phyloP scores from a whole-genome alignment of 108 stramenopile genomes.

The Cyclotella choctawhatcheeana region DNA sequence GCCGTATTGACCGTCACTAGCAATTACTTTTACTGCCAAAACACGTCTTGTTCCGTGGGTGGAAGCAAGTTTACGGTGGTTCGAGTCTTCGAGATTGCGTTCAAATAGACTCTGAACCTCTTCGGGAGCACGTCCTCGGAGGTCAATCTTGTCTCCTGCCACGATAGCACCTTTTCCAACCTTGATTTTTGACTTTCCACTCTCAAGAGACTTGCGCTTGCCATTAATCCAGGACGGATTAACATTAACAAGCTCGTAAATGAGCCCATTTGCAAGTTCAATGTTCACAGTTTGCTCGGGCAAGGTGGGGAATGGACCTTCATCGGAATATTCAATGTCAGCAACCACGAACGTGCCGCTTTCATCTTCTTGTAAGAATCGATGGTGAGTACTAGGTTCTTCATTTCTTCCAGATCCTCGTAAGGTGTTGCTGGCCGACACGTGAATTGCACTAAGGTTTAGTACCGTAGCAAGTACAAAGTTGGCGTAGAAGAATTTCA shows the following conservation, averaged over 20 bases:
- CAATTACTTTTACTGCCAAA: constrained; percentile 13
- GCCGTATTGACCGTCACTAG: not conserved
- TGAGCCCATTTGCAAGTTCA: constrained; percentile 12
- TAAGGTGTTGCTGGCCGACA: not conserved
- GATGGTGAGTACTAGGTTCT: not conserved
- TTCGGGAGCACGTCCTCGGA: constrained; percentile 5
- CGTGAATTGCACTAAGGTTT: not conserved
- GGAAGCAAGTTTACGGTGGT: constrained; percentile 6
- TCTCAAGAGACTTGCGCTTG: constrained; percentile 2
- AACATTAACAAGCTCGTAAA: constrained; percentile 6
- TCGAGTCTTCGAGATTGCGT: not conserved
- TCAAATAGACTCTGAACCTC: constrained; percentile 3
- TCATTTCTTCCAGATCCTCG: not conserved
- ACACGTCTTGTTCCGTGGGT: constrained; percentile 6
- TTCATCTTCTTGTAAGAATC: constrained; percentile 1
- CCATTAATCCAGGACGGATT: constrained; percentile 10
- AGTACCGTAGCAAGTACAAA: not conserved
- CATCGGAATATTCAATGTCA: constrained; percentile 6
- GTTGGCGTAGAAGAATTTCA: constrained; percentile 8
- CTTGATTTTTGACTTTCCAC: constrained; percentile 17
- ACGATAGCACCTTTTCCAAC: constrained; percentile 10
- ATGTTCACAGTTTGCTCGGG: constrained; percentile 6
- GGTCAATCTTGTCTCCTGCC: constrained; percentile 3
- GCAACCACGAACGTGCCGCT: constrained; percentile 6
- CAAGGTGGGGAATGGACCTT: not conserved